Conservation (phyloP, 1,284 basidiomycete genomes). For the Trametes versicolor region DNA sequence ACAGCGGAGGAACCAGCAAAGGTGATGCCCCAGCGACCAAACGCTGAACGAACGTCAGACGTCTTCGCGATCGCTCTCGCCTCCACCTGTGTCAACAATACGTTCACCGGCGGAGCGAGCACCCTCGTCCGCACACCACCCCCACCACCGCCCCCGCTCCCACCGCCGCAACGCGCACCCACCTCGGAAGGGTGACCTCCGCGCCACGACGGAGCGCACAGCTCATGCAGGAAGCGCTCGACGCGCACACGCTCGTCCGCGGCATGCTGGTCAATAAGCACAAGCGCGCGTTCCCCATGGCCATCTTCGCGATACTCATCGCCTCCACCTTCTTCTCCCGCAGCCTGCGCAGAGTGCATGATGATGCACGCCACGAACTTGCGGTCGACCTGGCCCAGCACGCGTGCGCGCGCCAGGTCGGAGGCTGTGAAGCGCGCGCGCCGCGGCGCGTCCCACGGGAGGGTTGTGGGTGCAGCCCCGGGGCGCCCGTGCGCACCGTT, state of each 20-base stretch:
- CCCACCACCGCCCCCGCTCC: slow-evolving; percentile 30
- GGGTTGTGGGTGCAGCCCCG: background rate
- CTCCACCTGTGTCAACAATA: slow-evolving; percentile 76
- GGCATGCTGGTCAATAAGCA: slow-evolving; percentile 95
- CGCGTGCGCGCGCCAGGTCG: slow-evolving; percentile 61
- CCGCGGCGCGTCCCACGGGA: slow-evolving; percentile 27
- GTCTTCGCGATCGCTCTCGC: slow-evolving; percentile 56
- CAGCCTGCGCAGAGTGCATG: slow-evolving; percentile 1
- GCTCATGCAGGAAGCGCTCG: slow-evolving; percentile 79
- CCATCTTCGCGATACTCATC: slow-evolving; percentile 21
- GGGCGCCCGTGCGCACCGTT: background rate
- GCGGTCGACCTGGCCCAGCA: slow-evolving; percentile 86
- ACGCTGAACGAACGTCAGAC: slow-evolving; percentile 54
- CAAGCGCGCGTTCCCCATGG: slow-evolving; percentile 51
- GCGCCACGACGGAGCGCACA: slow-evolving; percentile 53
- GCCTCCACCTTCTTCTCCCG: slow-evolving; percentile 14
- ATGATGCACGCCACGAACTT: slow-evolving; percentile 88
- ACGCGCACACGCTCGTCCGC: slow-evolving; percentile 93
- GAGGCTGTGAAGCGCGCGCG: slow-evolving; percentile 56
- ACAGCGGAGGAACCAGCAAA: slow-evolving; percentile 48
- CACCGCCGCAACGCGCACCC: slow-evolving; percentile 55
- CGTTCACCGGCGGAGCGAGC: slow-evolving; percentile 60
- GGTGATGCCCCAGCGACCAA: slow-evolving; percentile 79
- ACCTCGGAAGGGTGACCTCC: slow-evolving; percentile 22
- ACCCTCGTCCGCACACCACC: slow-evolving; percentile 48